phyloP scores from a whole-genome alignment of 1,139 yeast species.

The Hansenula sp. region DNA sequence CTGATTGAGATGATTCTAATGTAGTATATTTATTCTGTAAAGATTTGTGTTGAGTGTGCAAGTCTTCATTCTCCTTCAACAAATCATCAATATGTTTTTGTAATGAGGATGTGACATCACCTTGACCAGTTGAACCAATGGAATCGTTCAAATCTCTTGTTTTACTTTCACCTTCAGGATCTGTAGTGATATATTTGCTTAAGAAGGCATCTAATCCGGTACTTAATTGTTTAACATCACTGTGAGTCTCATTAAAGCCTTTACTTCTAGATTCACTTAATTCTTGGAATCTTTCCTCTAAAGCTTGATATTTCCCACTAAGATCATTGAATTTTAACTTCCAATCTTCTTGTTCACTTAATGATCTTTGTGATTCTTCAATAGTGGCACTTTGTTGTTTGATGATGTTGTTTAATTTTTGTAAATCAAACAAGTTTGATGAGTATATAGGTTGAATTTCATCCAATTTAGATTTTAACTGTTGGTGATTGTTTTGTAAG shows the following conservation, averaged over 20 bases:
- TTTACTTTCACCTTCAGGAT: conserved; percentile 9
- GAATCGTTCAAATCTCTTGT: neutral
- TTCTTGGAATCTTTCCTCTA: conserved; percentile 42
- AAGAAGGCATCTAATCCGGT: conserved; percentile 16
- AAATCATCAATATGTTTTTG: conserved; percentile 20
- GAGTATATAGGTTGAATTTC: conserved; percentile 54
- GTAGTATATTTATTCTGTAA: conserved; percentile 11
- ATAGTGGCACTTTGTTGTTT: conserved; percentile 50
- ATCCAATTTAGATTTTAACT: conserved; percentile 35
- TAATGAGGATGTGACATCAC: conserved; percentile 4
- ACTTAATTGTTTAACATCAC: conserved; percentile 13
- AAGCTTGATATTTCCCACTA: conserved; percentile 39
- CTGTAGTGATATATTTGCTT: conserved; percentile 9
- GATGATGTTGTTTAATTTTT: conserved; percentile 50
- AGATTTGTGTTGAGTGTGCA: neutral
- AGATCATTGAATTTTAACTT: conserved; percentile 45
- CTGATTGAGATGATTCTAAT: conserved; percentile 9
- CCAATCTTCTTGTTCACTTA: conserved; percentile 41
- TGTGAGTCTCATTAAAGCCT: conserved; percentile 15
- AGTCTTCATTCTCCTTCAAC: conserved; percentile 18
- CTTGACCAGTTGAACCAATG: neutral
- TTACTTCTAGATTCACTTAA: conserved; percentile 15
- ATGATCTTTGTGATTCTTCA: conserved; percentile 34
- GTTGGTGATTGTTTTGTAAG: conserved; percentile 42
- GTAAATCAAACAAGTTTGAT: conserved; percentile 49